These are phyloP conservation scores for Debaryomycetaceae sp. DNA, from an alignment of 1,139 yeast genomes.

Conservation along the genomic window DNA sequence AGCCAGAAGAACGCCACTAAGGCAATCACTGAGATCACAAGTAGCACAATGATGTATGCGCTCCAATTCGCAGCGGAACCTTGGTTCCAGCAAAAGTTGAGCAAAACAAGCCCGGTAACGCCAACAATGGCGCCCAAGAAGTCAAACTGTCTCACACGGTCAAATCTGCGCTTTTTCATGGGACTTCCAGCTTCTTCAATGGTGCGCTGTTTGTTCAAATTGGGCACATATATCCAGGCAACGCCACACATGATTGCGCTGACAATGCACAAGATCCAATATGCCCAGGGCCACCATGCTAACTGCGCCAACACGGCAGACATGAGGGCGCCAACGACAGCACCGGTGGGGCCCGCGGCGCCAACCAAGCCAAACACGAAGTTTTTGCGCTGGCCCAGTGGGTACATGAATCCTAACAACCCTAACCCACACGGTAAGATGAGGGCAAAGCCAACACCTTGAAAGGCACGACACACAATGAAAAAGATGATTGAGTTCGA, in stretches of 20 bases:
- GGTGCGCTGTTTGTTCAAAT: too few relatives aligned
- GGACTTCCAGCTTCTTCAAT: too few relatives aligned
- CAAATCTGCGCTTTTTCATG: too few relatives aligned
- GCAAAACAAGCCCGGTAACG: constrained; percentile 41
- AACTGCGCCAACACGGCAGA: constrained; percentile 43
- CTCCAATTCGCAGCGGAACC: constrained; percentile 53
- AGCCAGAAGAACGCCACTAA: constrained; percentile 27
- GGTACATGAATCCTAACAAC: constrained; percentile 44
- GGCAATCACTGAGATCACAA: constrained; percentile 36
- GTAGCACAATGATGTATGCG: constrained; percentile 41
- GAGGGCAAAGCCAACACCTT: constrained; percentile 53
- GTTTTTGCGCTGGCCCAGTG: constrained; percentile 45
- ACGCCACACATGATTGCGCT: constrained; percentile 23
- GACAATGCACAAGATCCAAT: constrained; percentile 40
- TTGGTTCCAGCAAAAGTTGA: constrained; percentile 53
- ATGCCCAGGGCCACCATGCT: constrained; percentile 52
- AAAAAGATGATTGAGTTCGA: constrained; percentile 41
- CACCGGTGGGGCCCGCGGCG: constrained; percentile 55
- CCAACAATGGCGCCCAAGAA: constrained; percentile 44
- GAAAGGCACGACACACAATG: constrained; percentile 49
- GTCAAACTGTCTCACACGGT: too few relatives aligned
- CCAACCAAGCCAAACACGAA: constrained; percentile 49
- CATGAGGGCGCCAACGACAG: constrained; percentile 44
- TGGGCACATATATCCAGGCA: too few relatives aligned
- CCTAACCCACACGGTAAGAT: constrained; percentile 53